Evolutionary conservation across 2,329 filamentous ascomycete species (phyloP).

Genomic region (Aureobasidium sp.): DNA sequence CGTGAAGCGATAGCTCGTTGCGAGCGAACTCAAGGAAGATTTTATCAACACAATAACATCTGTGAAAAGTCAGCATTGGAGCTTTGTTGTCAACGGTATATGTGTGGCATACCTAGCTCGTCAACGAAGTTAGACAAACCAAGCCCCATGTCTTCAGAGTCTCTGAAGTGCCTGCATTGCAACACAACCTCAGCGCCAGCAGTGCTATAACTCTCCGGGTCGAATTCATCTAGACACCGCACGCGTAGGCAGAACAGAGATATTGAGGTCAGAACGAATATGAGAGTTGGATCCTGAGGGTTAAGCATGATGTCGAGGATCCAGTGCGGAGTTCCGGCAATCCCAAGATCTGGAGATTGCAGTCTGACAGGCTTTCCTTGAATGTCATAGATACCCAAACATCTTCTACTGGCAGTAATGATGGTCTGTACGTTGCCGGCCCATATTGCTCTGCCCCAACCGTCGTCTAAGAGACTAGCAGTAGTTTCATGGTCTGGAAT

Average conservation of each 20-base stretch:
- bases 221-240: slow-evolving; percentile 23
- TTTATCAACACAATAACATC: slow-evolving; percentile 26
- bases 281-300: slow-evolving; percentile 38
- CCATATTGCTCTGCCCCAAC: slow-evolving; percentile 46
- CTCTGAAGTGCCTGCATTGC: slow-evolving; percentile 47
- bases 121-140: slow-evolving; percentile 25
- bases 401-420: slow-evolving; percentile 44
- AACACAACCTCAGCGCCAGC: slow-evolving; percentile 33
- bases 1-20: slow-evolving; percentile 26
- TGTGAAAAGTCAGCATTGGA: slow-evolving; percentile 12
- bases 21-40: slow-evolving; percentile 26
- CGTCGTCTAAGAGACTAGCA: slow-evolving; percentile 33
- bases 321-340: slow-evolving; percentile 31
- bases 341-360: slow-evolving; percentile 22
- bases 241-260: slow-evolving; percentile 45
- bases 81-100: neutral
- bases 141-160: slow-evolving; percentile 45
- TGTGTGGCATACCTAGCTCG: slow-evolving; percentile 26
- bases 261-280: slow-evolving; percentile 52
- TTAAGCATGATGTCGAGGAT: slow-evolving; percentile 51
- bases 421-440: slow-evolving; percentile 40
- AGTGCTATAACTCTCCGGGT: slow-evolving; percentile 18
- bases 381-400: slow-evolving; percentile 30
- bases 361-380: slow-evolving; percentile 18
- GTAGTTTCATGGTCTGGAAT: slow-evolving; percentile 26